A percentile compares a stretch with the other conserved stretches of the same genome.
phyloP scores from a whole-genome alignment of 768 basidiomycete genomes.

The Porphyrellus cyaneotinctus region DNA sequence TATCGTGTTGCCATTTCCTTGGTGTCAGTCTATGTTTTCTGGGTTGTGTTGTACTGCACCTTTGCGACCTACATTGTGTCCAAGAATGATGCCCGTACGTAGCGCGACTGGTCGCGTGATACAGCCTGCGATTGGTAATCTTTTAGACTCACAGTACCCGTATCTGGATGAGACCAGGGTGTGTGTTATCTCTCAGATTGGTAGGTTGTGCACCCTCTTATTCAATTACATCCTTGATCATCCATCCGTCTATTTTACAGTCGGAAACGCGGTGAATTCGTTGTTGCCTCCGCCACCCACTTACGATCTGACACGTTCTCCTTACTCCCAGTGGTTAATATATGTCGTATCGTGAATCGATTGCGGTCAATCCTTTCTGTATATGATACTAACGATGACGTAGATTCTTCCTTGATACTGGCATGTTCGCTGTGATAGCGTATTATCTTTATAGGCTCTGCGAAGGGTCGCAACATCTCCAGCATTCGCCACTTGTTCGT shows the following conservation, averaged over 20 bases:
- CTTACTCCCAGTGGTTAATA: not conserved
- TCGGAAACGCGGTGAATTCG: not conserved
- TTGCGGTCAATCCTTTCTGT: too few species aligned
- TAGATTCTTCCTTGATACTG: slow-evolving; percentile 2
- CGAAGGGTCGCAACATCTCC: not conserved
- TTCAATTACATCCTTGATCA: not conserved
- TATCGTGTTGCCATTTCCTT: not conserved
- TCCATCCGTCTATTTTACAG: not conserved
- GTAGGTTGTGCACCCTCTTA: not conserved
- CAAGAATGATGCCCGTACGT: not conserved
- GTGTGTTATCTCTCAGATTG: not conserved
- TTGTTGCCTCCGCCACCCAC: not conserved
- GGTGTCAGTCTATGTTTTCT: slow-evolving; percentile 9
- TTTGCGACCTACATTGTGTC: not conserved
- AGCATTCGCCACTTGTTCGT: slow-evolving; percentile 1
- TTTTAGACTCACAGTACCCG: not conserved
- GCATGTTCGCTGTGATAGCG: not conserved
- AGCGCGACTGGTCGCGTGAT: not conserved
- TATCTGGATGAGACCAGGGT: not conserved
- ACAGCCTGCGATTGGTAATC: not conserved
- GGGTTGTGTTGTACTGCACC: not conserved
- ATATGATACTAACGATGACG: not conserved
- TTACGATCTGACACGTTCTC: not conserved
- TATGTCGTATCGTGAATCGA: slow-evolving; percentile 1
- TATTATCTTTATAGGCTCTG: slow-evolving; percentile 4